Evolutionary conservation across 1,139 yeast genomes (phyloP), one percentile per base, ranked within the genome.

Genomic region (Dujonia santamariae): DNA sequence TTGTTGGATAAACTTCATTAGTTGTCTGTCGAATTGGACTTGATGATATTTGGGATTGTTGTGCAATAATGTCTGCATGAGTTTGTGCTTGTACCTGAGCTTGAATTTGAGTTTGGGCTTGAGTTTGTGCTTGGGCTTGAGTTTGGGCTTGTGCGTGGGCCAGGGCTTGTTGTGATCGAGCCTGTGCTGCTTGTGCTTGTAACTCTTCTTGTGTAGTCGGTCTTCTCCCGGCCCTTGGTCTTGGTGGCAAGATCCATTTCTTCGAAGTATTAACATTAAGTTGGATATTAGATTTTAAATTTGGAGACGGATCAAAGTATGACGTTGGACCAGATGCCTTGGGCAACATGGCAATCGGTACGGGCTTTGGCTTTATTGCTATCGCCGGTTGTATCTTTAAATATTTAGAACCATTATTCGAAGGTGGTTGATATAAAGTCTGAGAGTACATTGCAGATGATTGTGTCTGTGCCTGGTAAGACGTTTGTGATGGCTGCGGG

Each of bases 191-290:
- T n/a, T n/a, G n/a, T n/a, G n/a, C n/a, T n/a, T 31, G 19, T 51
- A 7, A 9, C 8, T 11, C 7, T 7, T 17, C 28, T 9, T 7
- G 11, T 5, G 14, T 45, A 4, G 48, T 53, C 4, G 77, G 76
- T 45, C 72, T 71, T 34, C 82, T 59, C 9, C 82, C 82, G 0
- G 82, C 80, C 36, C 81, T 64, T 2, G 84, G 83, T 35, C 84
- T 56, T 2, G 84, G 84, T 2, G 84, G 85, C 28, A 78, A 54
- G 2, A 78, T 79, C 85, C 85, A 78, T 43, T 71, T 67, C 41
- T 73, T 74, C 25, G 78, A 70, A 3, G 82, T 75, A 44, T 71
- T 72, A 44, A 67, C 64, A 35, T 58, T 58, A 26, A 57, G 50
- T 4, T 60, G 45, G 16, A 44, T 41, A 16, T 48, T 51, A 4